These are phyloP conservation scores for Dispira simplex DNA, from an alignment of 192 early-diverging fungal genomes.

Conservation along the genomic window DNA sequence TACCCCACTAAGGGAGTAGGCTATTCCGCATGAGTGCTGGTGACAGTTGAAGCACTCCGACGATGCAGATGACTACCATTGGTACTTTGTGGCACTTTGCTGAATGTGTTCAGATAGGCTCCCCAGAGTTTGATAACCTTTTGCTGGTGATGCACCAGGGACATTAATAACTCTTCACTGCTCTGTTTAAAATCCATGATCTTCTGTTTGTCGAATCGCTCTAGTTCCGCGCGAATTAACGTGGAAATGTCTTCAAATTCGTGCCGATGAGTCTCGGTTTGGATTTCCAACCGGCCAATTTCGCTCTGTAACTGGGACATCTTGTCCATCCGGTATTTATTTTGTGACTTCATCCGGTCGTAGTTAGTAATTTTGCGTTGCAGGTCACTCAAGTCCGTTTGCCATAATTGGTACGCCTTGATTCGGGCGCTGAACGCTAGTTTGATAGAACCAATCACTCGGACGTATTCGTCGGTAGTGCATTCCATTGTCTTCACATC, in stretches of 20 bases:
- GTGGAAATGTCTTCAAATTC: constrained; percentile 66
- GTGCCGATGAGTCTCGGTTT: constrained; percentile 27
- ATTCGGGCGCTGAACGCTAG: constrained; percentile 62
- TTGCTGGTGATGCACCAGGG: constrained; percentile 67
- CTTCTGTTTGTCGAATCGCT: constrained; percentile 62
- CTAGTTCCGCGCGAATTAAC: constrained; percentile 53
- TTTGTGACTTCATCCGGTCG: constrained; percentile 40
- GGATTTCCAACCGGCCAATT: constrained; percentile 25
- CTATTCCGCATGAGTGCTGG: neutral
- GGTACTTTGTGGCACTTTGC: neutral
- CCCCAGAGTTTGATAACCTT: constrained; percentile 45
- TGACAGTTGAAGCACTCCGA: neutral
- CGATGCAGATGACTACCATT: too few relatives aligned
- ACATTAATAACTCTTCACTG: constrained; percentile 53
- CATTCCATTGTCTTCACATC: constrained; percentile 61
- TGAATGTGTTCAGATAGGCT: constrained; percentile 16
- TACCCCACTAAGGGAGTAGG: neutral
- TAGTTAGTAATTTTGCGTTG: constrained; percentile 46
- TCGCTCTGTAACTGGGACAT: constrained; percentile 25
- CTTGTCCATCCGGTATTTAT: constrained; percentile 16
- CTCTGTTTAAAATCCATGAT: constrained; percentile 64
- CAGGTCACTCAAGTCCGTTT: constrained; percentile 49
- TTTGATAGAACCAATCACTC: constrained; percentile 69
- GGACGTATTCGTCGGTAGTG: constrained; percentile 79
- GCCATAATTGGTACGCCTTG: constrained; percentile 48